A percentile compares a stretch with the other conserved stretches of the same genome.
These are phyloP conservation scores for Coniferiporia sulphurascens DNA, from an alignment of 1,284 basidiomycete genomes.

Conservation along the genomic window DNA sequence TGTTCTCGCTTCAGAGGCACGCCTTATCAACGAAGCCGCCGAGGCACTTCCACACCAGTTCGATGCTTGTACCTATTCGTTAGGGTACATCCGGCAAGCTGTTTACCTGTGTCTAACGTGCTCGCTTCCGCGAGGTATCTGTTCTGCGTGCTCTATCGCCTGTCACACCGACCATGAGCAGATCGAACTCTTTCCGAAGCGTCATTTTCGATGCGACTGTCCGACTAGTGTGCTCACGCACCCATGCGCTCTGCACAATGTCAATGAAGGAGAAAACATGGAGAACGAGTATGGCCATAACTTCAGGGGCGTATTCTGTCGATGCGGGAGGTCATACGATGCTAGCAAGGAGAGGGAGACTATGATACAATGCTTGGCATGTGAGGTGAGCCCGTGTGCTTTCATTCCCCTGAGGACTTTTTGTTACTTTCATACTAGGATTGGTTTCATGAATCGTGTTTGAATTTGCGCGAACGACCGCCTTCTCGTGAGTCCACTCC, in stretches of 20 bases:
- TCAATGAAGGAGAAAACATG: conserved; percentile 47
- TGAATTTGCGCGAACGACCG: conserved; percentile 66
- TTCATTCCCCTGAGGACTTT: conserved; percentile 12
- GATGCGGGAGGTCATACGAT: conserved; percentile 66
- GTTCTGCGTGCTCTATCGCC: conserved; percentile 76
- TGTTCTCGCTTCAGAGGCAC: conserved; percentile 16
- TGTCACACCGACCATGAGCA: conserved; percentile 81
- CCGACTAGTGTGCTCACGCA: conserved; percentile 58
- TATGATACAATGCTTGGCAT: conserved; percentile 80
- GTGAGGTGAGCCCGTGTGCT: conserved; percentile 52
- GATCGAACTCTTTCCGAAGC: conserved; percentile 78
- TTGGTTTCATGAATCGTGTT: conserved; percentile 84
- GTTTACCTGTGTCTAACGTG: conserved; percentile 76
- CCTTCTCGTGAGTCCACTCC: conserved; percentile 42
- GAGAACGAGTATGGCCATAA: conserved; percentile 67
- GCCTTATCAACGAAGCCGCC: conserved; percentile 23
- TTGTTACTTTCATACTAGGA: conserved; percentile 42
- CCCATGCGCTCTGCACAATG: conserved; percentile 55
- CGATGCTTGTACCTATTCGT: conserved; percentile 24
- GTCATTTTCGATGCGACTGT: conserved; percentile 76
- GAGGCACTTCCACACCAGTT: conserved; percentile 25
- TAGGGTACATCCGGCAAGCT: conserved; percentile 45
- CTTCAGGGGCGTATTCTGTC: conserved; percentile 63
- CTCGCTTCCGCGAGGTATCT: conserved; percentile 51
- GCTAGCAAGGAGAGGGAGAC: conserved; percentile 66